These are phyloP conservation scores for Coemansia nantahalensis DNA, from an alignment of 192 early-diverging fungal genomes.

Conservation along the genomic window DNA sequence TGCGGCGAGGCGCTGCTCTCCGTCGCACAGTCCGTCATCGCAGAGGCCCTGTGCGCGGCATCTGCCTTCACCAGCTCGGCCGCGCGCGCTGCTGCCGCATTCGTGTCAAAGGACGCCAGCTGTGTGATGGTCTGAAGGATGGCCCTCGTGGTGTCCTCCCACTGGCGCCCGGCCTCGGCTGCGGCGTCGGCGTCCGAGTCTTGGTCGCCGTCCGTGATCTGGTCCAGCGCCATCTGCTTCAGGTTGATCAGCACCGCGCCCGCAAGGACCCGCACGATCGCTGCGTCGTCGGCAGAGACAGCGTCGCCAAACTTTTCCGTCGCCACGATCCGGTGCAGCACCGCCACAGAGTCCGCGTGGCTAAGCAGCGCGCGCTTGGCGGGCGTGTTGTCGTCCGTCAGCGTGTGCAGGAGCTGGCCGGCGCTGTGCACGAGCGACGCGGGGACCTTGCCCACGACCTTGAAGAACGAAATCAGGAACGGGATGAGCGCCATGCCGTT, in stretches of 20 bases:
- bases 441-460: constrained; percentile 37
- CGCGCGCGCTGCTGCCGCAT: constrained; percentile 24
- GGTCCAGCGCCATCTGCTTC: constrained; percentile 20
- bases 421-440: constrained; percentile 44
- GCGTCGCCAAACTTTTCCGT: constrained; percentile 4
- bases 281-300: constrained; percentile 50
- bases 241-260: constrained; percentile 62
- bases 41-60: constrained; percentile 2
- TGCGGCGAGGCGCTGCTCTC: constrained; percentile 2
- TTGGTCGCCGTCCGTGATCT: constrained; percentile 8
- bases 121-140: constrained; percentile 33
- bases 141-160: constrained; percentile 37
- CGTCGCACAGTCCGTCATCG: constrained; percentile 8
- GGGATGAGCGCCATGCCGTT: constrained; percentile 62
- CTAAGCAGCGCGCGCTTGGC: constrained; percentile 57
- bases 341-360: constrained; percentile 56
- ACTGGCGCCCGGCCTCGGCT: constrained; percentile 55
- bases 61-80: constrained; percentile 12
- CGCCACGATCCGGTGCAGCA: constrained; percentile 54
- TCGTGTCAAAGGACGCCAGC: constrained; percentile 32
- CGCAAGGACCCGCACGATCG: constrained; percentile 65
- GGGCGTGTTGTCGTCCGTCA: constrained; percentile 74
- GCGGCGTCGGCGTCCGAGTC: constrained; percentile 12
- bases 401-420: constrained; percentile 77
- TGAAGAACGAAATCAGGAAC: constrained; percentile 71